Evolutionary conservation across 495 filamentous ascomycete species (phyloP), one percentile per base, ranked within the genome.

Genomic region (Lophium mytilinum): DNA sequence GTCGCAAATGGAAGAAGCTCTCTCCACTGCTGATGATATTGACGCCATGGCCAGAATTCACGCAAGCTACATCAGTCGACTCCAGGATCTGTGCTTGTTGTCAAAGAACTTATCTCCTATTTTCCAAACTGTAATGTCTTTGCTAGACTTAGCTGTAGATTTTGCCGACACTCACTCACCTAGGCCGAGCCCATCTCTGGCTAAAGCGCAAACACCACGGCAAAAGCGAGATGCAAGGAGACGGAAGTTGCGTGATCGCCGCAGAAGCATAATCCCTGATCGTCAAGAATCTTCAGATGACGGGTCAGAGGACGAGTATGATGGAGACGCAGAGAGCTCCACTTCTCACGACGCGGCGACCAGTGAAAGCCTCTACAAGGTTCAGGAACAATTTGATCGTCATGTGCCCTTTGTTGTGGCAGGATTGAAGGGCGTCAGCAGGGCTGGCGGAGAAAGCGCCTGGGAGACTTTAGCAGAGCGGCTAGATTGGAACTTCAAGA

Each of bases 1-100:
- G 0, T 61, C 67, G 17, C 68, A 72, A 12, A 73, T 96, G 67
- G 69, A 71, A 11, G 69, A 64, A 12, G 67, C 74, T 2, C 73
- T 96, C 37, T 65, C 67, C 15, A 71, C 69, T 19, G 80, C 89
- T 0, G 76, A 80, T 33, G 90, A 95, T 62, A 81, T 96, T 4
- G 89, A 95, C 63, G 79, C 78, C 6, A 95, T 96, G 87, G 80
- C 89, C 14, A 68, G 71, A 15, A 80, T 83, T 0, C 90, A 96
- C 66, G 68, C 76, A 9, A 61, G 64, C 1, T 94, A 85, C 62
- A 73, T 87, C 42, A 72, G 73, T 35, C 75, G 76, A 9, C 66
- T 90, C 7, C 72, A 83, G 61, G 78, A 80, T 42, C 81, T 88
- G 60, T 79, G 83, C 47, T 77, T 92, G 9, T 77, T 95, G 0